These are phyloP conservation scores for Ogataea pini DNA, from an alignment of 805 yeast genomes.

Conservation along the genomic window DNA sequence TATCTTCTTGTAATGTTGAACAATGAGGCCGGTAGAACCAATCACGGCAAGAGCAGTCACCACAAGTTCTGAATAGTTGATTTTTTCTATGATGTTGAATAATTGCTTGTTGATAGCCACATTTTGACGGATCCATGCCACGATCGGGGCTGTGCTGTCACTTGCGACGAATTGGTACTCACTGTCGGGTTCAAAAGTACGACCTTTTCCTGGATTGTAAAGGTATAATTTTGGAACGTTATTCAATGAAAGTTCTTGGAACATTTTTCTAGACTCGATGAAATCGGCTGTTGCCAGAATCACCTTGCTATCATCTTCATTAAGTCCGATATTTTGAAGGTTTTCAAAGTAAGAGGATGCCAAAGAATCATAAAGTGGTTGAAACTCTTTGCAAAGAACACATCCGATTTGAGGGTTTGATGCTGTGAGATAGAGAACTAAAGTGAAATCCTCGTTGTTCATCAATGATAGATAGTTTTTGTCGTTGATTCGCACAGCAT, in stretches of 20 bases:
- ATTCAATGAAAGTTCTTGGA: slow-evolving; percentile 54
- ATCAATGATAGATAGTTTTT: slow-evolving; percentile 57
- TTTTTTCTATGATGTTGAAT: slow-evolving; percentile 41
- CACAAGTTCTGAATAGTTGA: slow-evolving; percentile 41
- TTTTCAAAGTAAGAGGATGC: slow-evolving; percentile 58
- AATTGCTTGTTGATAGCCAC: slow-evolving; percentile 24
- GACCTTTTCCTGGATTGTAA: slow-evolving; percentile 29
- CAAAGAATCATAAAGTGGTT: slow-evolving; percentile 61
- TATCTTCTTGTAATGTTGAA: slow-evolving; percentile 38
- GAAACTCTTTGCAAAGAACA: slow-evolving; percentile 65
- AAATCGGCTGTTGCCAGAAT: slow-evolving; percentile 79
- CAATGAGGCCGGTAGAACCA: slow-evolving; percentile 33
- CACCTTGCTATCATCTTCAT: slow-evolving; percentile 50
- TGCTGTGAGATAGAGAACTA: slow-evolving; percentile 73
- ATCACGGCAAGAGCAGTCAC: slow-evolving; percentile 39
- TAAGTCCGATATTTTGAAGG: slow-evolving; percentile 52
- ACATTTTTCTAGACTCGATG: slow-evolving; percentile 52
- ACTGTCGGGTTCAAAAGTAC: slow-evolving; percentile 27
- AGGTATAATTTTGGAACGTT: slow-evolving; percentile 75
- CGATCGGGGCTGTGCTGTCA: slow-evolving; percentile 35
- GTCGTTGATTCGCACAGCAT: slow-evolving; percentile 47
- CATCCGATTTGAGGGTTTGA: slow-evolving; percentile 75
- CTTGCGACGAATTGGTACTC: slow-evolving; percentile 51
- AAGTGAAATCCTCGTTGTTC: slow-evolving; percentile 62
- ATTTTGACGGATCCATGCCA: slow-evolving; percentile 35